These are phyloP conservation scores for Podospora anserina DNA, from an alignment of 495 filamentous ascomycete genomes.

Conservation along the genomic window DNA sequence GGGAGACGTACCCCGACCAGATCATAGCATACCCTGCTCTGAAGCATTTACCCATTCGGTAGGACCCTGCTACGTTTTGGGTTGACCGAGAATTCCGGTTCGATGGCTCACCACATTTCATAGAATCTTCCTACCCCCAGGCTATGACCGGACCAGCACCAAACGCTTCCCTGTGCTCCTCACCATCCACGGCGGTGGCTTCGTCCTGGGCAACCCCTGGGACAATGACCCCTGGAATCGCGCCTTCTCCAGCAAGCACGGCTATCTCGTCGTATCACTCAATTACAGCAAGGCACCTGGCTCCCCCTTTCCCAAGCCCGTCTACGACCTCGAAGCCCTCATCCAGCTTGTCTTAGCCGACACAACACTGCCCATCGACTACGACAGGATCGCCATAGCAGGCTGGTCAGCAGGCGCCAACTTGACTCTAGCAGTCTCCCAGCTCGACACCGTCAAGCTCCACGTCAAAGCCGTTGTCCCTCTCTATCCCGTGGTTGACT, in stretches of 20 bases:
- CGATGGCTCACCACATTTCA: background rate
- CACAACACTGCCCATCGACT: constrained; percentile 35
- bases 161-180: constrained; percentile 28
- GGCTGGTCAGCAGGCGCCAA: constrained; percentile 42
- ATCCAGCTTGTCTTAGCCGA: constrained; percentile 28
- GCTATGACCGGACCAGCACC: constrained; percentile 20
- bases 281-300: constrained; percentile 40
- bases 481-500: constrained; percentile 36
- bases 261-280: constrained; percentile 36
- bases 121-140: constrained; percentile 36
- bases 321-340: constrained; percentile 35
- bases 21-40: constrained; percentile 24
- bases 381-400: constrained; percentile 30
- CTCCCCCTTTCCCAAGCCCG: constrained; percentile 32
- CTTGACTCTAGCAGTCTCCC: constrained; percentile 31
- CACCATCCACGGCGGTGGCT: constrained; percentile 43
- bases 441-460: constrained; percentile 27
- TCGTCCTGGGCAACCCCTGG: constrained; percentile 31
- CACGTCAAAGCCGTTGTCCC: constrained; percentile 33
- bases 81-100: too few relatives aligned
- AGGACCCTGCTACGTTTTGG: background rate
- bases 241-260: constrained; percentile 31
- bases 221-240: constrained; percentile 42
- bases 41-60: constrained; percentile 22
- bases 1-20: constrained; percentile 16